A percentile compares a stretch with the other conserved stretches of the same genome.
phyloP scores from a whole-genome alignment of 2,329 filamentous ascomycete species.

The Ustilaginoidea virens region DNA sequence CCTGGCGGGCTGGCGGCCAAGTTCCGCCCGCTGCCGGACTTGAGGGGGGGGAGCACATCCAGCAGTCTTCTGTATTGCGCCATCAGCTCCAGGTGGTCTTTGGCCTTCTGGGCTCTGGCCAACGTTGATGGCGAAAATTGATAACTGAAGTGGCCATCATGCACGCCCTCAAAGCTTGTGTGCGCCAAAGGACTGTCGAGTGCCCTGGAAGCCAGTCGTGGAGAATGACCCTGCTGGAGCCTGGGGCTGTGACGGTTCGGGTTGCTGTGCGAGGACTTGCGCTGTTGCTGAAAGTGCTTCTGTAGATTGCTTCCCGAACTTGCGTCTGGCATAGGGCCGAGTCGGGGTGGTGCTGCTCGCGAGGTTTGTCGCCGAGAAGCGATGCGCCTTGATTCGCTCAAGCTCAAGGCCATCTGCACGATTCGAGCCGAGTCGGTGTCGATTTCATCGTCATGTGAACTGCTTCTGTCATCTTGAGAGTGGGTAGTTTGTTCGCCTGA shows the following conservation, averaged over 20 bases:
- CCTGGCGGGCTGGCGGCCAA: conserved; percentile 25
- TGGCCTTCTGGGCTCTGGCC: conserved; percentile 69
- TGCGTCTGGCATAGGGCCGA: conserved; percentile 36
- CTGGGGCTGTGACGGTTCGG: no score
- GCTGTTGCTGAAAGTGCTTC: conserved; percentile 58
- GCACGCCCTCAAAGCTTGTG: conserved; percentile 25
- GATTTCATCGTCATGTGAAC: conserved; percentile 17
- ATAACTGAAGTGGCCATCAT: conserved; percentile 37
- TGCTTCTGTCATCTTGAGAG: conserved; percentile 17
- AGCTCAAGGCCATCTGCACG: conserved; percentile 76
- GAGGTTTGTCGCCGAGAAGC: conserved; percentile 42
- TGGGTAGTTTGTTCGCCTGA: neutral
- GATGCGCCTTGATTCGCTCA: conserved; percentile 65
- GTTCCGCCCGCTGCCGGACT: conserved; percentile 22
- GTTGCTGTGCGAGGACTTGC: conserved; percentile 42
- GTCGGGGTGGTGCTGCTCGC: conserved; percentile 33
- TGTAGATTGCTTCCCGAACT: conserved; percentile 43
- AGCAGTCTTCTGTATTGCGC: conserved; percentile 70
- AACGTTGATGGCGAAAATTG: conserved; percentile 68
- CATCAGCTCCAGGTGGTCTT: conserved; percentile 71
- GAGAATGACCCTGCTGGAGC: conserved; percentile 25
- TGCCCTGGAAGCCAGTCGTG: conserved; percentile 25
- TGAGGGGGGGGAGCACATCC: conserved; percentile 62
- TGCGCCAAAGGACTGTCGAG: conserved; percentile 31
- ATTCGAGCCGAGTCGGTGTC: conserved; percentile 77